phyloP scores from a whole-genome alignment of 106 monocot species.

The Dendrobium huoshanense region DNA sequence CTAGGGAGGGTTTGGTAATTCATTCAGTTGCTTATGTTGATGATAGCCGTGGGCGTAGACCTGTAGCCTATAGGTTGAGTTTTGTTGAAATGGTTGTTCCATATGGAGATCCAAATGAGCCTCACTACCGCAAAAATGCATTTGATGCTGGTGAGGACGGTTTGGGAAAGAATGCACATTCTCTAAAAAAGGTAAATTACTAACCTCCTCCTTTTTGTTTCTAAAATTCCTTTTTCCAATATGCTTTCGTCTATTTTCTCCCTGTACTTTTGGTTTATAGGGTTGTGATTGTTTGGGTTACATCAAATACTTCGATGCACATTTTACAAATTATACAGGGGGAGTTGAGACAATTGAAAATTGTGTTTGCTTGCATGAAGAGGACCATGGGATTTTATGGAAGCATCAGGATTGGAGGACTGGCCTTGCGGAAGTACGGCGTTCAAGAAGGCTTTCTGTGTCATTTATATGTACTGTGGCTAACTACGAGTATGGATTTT shows the following conservation, averaged over 20 bases:
- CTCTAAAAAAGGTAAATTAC: slow-evolving; percentile 72
- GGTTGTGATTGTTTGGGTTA: slow-evolving; percentile 97
- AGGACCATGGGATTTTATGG: slow-evolving; percentile 94
- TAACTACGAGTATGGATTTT: slow-evolving; percentile 97
- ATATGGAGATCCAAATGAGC: slow-evolving; percentile 97
- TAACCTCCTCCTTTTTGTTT: not conserved
- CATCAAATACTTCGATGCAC: slow-evolving; percentile 97
- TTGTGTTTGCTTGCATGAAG: slow-evolving; percentile 98
- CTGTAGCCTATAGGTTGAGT: slow-evolving; percentile 83
- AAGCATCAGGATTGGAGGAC: slow-evolving; percentile 99
- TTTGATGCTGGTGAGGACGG: slow-evolving; percentile 99
- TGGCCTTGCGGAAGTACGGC: slow-evolving; percentile 88
- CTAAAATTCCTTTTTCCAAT: not conserved
- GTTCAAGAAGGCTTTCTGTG: slow-evolving; percentile 88
- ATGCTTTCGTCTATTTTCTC: not conserved
- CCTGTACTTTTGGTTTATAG: slow-evolving; percentile 25
- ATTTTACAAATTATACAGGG: slow-evolving; percentile 94
- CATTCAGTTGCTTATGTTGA: slow-evolving; percentile 96
- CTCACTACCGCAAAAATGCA: slow-evolving; percentile 96
- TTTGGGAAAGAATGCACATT: slow-evolving; percentile 92
- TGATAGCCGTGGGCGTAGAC: slow-evolving; percentile 82
- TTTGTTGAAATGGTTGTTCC: slow-evolving; percentile 99
- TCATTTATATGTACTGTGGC: slow-evolving; percentile 98
- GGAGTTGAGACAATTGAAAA: slow-evolving; percentile 98
- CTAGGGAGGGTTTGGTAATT: slow-evolving; percentile 90